Evolutionary conservation across 768 basidiomycete species (phyloP).

Genomic region (Favolaschia claudopus): DNA sequence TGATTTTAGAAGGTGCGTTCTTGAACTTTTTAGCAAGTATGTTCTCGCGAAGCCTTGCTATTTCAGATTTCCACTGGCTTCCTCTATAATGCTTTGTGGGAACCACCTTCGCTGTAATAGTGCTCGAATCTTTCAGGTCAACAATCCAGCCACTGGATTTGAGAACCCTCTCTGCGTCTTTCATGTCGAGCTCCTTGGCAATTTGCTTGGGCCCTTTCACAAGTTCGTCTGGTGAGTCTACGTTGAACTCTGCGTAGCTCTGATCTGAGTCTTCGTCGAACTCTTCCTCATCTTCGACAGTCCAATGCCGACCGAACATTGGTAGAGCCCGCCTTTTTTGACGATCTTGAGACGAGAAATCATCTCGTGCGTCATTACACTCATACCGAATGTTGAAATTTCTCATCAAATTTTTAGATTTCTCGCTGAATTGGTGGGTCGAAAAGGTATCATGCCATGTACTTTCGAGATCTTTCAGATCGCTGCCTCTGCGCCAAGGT

Average conservation of each 20-base stretch:
- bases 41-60: not conserved
- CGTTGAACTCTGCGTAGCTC: not conserved
- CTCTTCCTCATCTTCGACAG: not conserved
- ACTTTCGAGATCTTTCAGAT: slow-evolving; percentile 23
- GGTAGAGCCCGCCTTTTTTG: not conserved
- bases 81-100: not conserved
- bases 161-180: not conserved
- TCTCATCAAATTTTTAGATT: not conserved
- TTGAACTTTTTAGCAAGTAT: not conserved
- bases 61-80: not conserved
- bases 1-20: not conserved
- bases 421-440: slow-evolving; percentile 12
- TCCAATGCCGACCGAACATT: not conserved
- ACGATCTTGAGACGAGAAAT: not conserved
- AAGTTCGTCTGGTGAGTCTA: not conserved
- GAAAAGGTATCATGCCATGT: slow-evolving; percentile 31
- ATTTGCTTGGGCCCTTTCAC: not conserved
- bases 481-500: slow-evolving; percentile 33
- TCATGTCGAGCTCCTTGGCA: not conserved
- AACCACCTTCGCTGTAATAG: not conserved
- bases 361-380: slow-evolving; percentile 21
- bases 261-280: too few species aligned
- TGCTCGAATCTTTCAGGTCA: too few species aligned
- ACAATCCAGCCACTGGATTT: not conserved
- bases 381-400: slow-evolving; percentile 28